phyloP scores from a whole-genome alignment of 2,329 filamentous ascomycete species.

The Beauveria varroae region DNA sequence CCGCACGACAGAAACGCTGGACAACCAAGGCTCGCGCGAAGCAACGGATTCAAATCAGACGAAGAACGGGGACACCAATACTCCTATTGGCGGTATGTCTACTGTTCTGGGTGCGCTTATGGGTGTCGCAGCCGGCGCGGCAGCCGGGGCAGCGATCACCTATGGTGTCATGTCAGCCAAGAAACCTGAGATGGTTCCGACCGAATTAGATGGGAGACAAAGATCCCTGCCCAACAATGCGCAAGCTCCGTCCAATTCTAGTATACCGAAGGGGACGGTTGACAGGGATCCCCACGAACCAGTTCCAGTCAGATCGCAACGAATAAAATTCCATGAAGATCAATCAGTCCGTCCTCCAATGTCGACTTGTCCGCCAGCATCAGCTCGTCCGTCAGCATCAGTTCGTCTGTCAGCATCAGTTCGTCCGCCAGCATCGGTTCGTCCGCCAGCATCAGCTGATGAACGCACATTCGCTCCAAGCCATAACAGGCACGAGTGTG shows the following conservation, averaged over 20 bases:
- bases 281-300: neutral
- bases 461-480: neutral
- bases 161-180: conserved; percentile 55
- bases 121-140: conserved; percentile 46
- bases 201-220: conserved; percentile 42
- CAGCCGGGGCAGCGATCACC: conserved; percentile 54
- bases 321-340: conserved; percentile 2
- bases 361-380: neutral
- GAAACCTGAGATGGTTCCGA: neutral
- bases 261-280: neutral
- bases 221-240: neutral
- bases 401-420: neutral
- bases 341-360: neutral
- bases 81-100: conserved; percentile 20
- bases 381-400: neutral
- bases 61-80: neutral
- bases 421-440: neutral
- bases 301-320: neutral
- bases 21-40: neutral
- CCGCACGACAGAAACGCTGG: neutral
- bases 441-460: neutral
- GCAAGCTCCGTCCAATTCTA: neutral
- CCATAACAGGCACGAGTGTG: neutral
- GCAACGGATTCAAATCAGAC: neutral
- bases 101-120: conserved; percentile 68